These are phyloP conservation scores for Xylaria arbuscula DNA, from an alignment of 2,329 filamentous ascomycete genomes.

Conservation along the genomic window DNA sequence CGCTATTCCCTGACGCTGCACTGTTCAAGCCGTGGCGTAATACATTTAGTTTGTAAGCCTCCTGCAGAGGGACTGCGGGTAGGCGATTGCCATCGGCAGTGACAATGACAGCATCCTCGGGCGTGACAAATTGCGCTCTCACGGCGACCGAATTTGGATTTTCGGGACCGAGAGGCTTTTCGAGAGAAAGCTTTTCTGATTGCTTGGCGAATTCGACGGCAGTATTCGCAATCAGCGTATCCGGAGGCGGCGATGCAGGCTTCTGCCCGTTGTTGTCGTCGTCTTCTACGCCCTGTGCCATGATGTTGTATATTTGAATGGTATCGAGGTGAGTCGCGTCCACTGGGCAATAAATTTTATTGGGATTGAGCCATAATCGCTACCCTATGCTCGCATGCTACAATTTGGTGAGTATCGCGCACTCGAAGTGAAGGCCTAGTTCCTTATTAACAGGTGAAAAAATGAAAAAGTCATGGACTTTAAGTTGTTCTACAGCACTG, in stretches of 20 bases:
- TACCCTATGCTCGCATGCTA: neutral
- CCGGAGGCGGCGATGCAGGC: constrained; percentile 37
- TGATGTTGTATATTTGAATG: constrained; percentile 16
- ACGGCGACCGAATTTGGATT: constrained; percentile 62
- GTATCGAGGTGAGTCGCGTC: constrained; percentile 24
- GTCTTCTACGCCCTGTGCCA: constrained; percentile 38
- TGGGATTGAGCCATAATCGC: neutral
- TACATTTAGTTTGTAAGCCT: constrained; percentile 76
- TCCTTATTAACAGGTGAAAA: no score
- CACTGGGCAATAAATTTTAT: constrained; percentile 2
- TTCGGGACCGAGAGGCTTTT: constrained; percentile 48
- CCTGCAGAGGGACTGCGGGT: constrained; percentile 74
- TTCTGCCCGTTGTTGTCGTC: constrained; percentile 34
- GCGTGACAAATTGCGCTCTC: constrained; percentile 73
- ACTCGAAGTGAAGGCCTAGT: no score
- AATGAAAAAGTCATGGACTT: no score
- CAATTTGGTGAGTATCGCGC: neutral
- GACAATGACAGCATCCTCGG: constrained; percentile 76
- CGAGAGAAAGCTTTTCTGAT: constrained; percentile 66
- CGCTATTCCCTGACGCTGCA: constrained; percentile 43
- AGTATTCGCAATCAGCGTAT: constrained; percentile 50
- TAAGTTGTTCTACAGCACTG: no score
- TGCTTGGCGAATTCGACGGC: constrained; percentile 71
- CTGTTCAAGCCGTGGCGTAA: constrained; percentile 63
- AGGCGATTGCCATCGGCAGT: constrained; percentile 74